Percentiles rank a stretch among this genome's conserved stretches.
These are phyloP conservation scores for Apiotrichum sp. DNA, from an alignment of 1,284 basidiomycete genomes.

Conservation along the genomic window DNA sequence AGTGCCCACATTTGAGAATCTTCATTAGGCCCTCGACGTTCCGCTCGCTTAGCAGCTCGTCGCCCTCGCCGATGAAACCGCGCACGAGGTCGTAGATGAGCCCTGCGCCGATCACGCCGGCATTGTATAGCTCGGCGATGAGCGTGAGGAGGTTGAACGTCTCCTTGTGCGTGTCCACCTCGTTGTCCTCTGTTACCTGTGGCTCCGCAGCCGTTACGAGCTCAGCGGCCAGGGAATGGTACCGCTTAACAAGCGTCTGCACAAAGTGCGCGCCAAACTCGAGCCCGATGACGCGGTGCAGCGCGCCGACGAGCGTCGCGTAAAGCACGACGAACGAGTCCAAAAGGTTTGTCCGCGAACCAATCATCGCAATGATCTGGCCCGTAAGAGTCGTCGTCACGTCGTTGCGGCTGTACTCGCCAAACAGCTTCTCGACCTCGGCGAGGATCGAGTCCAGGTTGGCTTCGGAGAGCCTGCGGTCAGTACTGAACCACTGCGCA, in stretches of 20 bases:
- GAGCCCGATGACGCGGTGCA: conserved; percentile 78
- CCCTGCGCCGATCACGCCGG: conserved; percentile 81
- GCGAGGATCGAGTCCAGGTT: conserved; percentile 78
- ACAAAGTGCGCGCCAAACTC: conserved; percentile 73
- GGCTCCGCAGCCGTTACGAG: conserved; percentile 4
- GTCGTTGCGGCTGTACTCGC: conserved; percentile 73
- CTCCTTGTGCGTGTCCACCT: conserved; percentile 57
- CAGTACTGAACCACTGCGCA: background rate
- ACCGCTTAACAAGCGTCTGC: conserved; percentile 36
- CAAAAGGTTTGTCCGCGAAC: conserved; percentile 72
- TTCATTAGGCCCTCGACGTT: conserved; percentile 83
- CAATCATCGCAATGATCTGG: conserved; percentile 75
- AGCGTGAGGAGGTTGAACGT: conserved; percentile 81
- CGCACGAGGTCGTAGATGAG: conserved; percentile 88
- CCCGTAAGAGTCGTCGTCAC: conserved; percentile 73
- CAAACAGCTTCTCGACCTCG: conserved; percentile 71
- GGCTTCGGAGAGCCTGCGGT: conserved; percentile 72
- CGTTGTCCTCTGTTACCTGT: conserved; percentile 5
- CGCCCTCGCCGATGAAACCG: conserved; percentile 57
- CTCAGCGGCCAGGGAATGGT: background rate
- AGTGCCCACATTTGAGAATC: conserved; percentile 66
- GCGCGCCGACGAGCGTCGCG: conserved; percentile 75
- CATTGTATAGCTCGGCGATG: conserved; percentile 89
- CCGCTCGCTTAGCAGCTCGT: conserved; percentile 58
- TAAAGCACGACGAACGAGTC: conserved; percentile 90